Conservation (phyloP, 768 basidiomycete species). For the Leucocoprinus birnbaumii region DNA sequence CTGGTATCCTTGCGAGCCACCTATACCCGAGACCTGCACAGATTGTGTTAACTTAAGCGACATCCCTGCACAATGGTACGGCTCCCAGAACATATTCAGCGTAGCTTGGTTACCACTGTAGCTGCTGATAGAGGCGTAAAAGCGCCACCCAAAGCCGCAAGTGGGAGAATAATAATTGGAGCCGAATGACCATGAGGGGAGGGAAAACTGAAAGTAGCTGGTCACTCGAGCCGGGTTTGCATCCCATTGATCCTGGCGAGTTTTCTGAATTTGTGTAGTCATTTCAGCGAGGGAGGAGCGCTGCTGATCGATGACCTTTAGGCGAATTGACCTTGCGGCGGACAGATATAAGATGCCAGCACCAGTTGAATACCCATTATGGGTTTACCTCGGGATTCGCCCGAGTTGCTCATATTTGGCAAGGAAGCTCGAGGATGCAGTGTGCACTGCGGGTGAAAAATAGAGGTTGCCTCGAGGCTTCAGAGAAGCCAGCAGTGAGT, state of each 20-base stretch:
- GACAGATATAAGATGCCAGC: too few relatives aligned
- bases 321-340: too few relatives aligned
- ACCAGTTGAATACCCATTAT: too few relatives aligned
- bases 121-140: neutral
- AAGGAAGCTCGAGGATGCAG: too few relatives aligned
- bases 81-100: neutral
- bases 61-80: neutral
- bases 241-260: neutral
- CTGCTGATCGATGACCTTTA: neutral
- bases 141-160: constrained; percentile 1
- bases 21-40: neutral
- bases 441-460: too few relatives aligned
- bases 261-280: neutral
- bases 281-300: neutral
- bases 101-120: neutral
- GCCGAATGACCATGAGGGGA: neutral
- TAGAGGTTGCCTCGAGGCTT: too few relatives aligned
- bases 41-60: neutral
- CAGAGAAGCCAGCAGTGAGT: too few relatives aligned
- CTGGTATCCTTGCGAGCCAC: neutral
- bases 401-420: too few relatives aligned
- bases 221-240: neutral
- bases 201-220: neutral
- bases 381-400: too few relatives aligned
- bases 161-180: neutral